These are phyloP conservation scores for Pinus taeda DNA, from an alignment of 75 land plant genomes.

Conservation along the genomic window DNA sequence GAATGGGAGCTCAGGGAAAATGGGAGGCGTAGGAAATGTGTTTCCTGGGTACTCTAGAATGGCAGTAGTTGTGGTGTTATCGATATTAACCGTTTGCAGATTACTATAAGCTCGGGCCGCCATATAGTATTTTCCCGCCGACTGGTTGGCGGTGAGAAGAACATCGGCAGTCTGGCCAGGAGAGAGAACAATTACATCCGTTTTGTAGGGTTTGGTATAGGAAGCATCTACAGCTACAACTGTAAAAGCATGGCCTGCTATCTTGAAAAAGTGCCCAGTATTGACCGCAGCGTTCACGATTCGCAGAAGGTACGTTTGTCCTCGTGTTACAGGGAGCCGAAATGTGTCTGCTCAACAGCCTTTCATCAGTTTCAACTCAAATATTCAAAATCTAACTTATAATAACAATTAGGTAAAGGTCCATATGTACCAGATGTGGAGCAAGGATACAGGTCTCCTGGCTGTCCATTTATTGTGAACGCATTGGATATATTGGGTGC, in stretches of 20 bases:
- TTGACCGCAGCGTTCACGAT: too few species aligned
- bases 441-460: constrained; percentile 34
- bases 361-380: too few species aligned
- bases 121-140: neutral
- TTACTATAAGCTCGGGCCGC: neutral
- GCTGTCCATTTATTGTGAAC: constrained; percentile 44
- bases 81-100: neutral
- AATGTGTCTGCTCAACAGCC: constrained; percentile 25
- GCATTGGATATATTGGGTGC: constrained; percentile 31
- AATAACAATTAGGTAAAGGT: too few species aligned
- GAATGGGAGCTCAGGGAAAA: too few species aligned
- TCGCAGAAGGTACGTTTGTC: too few species aligned
- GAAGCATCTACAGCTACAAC: too few species aligned
- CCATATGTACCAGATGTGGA: constrained; percentile 6
- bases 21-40: too few species aligned
- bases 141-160: constrained; percentile 37
- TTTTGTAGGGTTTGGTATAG: too few species aligned
- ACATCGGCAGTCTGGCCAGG: neutral
- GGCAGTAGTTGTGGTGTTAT: neutral
- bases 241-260: too few species aligned
- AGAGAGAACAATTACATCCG: too few species aligned
- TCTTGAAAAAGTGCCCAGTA: too few species aligned
- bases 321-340: constrained; percentile 32
- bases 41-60: neutral
- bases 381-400: too few species aligned